Conservation (phyloP, 148 eudicot genomes). For the Pouteria glomerata region DNA sequence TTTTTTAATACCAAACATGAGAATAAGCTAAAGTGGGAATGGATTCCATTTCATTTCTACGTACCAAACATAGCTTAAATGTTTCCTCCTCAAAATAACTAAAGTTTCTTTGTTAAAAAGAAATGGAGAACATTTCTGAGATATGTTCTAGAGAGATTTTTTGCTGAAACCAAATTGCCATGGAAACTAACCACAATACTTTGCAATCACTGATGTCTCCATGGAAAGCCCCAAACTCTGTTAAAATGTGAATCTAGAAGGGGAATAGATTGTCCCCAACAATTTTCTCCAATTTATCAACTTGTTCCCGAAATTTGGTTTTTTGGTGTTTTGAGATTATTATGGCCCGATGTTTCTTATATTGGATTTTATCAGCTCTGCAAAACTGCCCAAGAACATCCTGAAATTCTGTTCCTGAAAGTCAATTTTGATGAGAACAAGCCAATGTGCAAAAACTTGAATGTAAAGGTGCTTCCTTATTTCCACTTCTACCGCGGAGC, state of each 20-base stretch:
- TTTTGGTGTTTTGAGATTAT: background rate
- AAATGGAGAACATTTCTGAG: too few species aligned
- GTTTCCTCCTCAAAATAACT: too few species aligned
- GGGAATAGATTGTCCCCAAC: background rate
- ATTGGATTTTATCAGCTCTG: constrained; percentile 57
- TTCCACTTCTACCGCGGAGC: constrained; percentile 97
- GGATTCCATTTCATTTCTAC: too few species aligned
- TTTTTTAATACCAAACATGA: too few species aligned
- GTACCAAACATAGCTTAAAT: too few species aligned
- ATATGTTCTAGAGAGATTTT: too few species aligned
- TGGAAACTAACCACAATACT: background rate
- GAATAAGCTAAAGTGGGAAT: too few species aligned
- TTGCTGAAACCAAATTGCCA: too few species aligned
- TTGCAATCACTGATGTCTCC: background rate
- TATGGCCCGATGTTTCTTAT: constrained; percentile 18
- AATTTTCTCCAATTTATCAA: too few species aligned
- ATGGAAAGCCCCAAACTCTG: background rate
- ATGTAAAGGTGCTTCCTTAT: constrained; percentile 95
- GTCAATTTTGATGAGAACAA: constrained; percentile 96
- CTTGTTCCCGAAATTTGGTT: constrained; percentile 6
- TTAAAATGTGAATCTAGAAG: background rate
- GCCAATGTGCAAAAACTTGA: constrained; percentile 93
- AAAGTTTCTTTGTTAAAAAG: too few species aligned
- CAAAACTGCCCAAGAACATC: constrained; percentile 79
- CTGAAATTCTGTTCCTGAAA: constrained; percentile 83